Base-by-base conservation (phyloP, 176 grass and related monocot species). In the Ampelocalamus luodianensis region DNA sequence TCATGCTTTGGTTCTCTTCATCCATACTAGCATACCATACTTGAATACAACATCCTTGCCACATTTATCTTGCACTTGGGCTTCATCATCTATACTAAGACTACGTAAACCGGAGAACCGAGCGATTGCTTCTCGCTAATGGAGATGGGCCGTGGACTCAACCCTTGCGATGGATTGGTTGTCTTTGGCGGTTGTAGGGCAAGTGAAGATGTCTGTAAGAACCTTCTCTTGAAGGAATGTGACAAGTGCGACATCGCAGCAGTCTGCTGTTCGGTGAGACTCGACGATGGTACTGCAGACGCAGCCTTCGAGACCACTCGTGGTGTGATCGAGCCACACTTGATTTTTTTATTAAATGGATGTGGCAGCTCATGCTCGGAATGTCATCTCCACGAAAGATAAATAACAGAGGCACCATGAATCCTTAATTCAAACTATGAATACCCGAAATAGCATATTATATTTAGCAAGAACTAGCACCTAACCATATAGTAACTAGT, bases 311-410 rank as follows among this genome's bases (percentile, higher is more conserved):
- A 50, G 50, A 55, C 43, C 66, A 54, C 74, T 72, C 60, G 68
- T 86, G 71, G 74, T 18, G 65, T 22, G 37, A 23, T 43, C 74
- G 79, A 22, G 68, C 67, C 34, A 34, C 42, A 11, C 48, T 85
- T 13, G 50, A 48, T 60, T 63, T 88, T 73, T 50, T 48, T 81
- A 46, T 77, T 92, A 81, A 92, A 97, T 74, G 90, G 95, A 88
- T 92, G 70, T 7, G 95, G 95, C 80, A 97, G 68, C 27, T 94
- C 82, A 32, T 90, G 90, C 62, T 89, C 88, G 95, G 92, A 85
- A 97, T 90, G 36, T 91, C 90, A 88, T 87, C 84, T 88, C 80
- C 95, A 92, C 94, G 92, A 48, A 62, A 77, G 46, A 78, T 66
- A 85, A 72, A 48, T 29, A 80, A 58, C 60, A 81, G 36, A 59